Evolutionary conservation across 768 basidiomycete species (phyloP).

Genomic region (Phylloporus arenicola): DNA sequence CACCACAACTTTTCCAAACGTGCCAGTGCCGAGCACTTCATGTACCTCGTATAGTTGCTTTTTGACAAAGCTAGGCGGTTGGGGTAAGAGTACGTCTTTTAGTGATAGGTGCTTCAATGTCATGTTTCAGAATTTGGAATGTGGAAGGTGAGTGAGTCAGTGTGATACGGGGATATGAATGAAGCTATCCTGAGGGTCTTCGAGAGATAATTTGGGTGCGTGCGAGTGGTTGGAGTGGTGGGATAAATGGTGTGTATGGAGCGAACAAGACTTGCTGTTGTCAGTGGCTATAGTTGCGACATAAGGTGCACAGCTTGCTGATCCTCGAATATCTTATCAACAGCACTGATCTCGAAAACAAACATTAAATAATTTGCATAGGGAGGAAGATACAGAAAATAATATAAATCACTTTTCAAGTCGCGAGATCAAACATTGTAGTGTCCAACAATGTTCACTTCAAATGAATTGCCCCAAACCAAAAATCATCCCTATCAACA

Average conservation of each 20-base stretch:
- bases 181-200: background rate
- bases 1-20: conserved; percentile 89
- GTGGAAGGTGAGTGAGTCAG: background rate
- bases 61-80: conserved; percentile 82
- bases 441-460: too few species aligned
- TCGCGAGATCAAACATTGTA: background rate
- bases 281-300: background rate
- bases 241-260: background rate
- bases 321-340: conserved; percentile 17
- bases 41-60: conserved; percentile 78
- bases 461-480: conserved; percentile 9
- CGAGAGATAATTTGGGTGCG: background rate
- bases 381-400: too few species aligned
- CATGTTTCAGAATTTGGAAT: conserved; percentile 9
- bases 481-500: conserved; percentile 1
- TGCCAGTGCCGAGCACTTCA: conserved; percentile 70
- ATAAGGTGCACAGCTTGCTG: conserved; percentile 11
- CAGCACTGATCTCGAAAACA: too few species aligned
- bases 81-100: conserved; percentile 64
- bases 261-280: background rate
- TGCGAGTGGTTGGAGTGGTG: background rate
- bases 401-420: too few species aligned
- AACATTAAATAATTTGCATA: too few species aligned
- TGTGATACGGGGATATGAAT: background rate
- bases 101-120: conserved; percentile 30